Evolutionary conservation across 768 basidiomycete species (phyloP).

Genomic region (Phlebiopsis gigantea): DNA sequence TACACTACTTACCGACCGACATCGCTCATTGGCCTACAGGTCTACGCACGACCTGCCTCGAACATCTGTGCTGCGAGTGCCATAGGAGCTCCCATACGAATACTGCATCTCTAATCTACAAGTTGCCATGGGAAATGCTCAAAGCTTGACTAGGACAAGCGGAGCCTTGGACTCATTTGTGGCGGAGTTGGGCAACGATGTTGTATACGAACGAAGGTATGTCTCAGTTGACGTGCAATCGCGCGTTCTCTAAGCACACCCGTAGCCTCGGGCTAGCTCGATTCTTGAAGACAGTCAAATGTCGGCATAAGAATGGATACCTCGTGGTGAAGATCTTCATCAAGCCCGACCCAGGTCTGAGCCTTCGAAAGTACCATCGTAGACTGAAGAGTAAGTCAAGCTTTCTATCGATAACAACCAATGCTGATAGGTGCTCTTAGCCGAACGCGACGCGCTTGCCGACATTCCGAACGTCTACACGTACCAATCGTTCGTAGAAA

Average conservation of each 20-base stretch:
- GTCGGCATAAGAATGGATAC: conserved; percentile 75
- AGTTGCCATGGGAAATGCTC: conserved; percentile 66
- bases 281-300: conserved; percentile 79
- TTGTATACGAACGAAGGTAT: conserved; percentile 90
- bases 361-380: conserved; percentile 66
- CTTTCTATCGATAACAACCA: background rate
- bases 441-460: conserved; percentile 75
- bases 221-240: background rate
- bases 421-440: conserved; percentile 35
- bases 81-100: no score
- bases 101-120: no score
- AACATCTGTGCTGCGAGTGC: no score
- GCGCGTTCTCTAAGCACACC: background rate
- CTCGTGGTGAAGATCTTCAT: conserved; percentile 93
- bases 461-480: conserved; percentile 88
- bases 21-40: background rate
- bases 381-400: conserved; percentile 62
- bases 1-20: background rate
- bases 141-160: conserved; percentile 68
- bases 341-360: conserved; percentile 85
- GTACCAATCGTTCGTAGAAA: conserved; percentile 88
- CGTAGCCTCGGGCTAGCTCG: conserved; percentile 64
- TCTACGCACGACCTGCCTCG: no score
- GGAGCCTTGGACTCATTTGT: conserved; percentile 90
- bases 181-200: conserved; percentile 78